These are phyloP conservation scores for Xylaria scruposa DNA, from an alignment of 495 filamentous ascomycete species.

Conservation along the genomic window DNA sequence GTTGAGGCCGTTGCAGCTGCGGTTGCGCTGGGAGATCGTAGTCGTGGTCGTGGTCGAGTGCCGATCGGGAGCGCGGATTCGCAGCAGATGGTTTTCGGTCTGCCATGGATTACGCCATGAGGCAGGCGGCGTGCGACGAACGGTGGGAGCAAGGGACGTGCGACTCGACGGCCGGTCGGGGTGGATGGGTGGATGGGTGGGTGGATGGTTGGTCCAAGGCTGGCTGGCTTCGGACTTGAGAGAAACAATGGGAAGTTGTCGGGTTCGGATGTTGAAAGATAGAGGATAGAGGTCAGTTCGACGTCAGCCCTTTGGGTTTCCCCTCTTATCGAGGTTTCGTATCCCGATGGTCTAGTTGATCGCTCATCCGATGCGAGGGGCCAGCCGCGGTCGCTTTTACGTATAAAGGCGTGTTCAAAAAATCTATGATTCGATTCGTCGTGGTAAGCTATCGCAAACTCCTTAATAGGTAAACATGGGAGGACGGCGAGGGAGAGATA, in stretches of 20 bases:
- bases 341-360: slow-evolving; percentile 21
- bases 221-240: not conserved
- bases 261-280: slow-evolving; percentile 1
- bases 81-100: slow-evolving; percentile 57
- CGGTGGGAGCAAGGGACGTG: slow-evolving; percentile 36
- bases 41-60: slow-evolving; percentile 52
- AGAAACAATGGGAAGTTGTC: slow-evolving; percentile 11
- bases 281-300: slow-evolving; percentile 26
- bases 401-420: slow-evolving; percentile 10
- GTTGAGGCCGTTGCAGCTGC: slow-evolving; percentile 4
- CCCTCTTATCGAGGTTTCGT: slow-evolving; percentile 27
- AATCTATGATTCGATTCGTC: not conserved
- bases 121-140: slow-evolving; percentile 40
- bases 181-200: not conserved
- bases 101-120: slow-evolving; percentile 66
- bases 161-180: slow-evolving; percentile 22
- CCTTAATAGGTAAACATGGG: not conserved
- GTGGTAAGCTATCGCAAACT: not conserved
- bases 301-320: slow-evolving; percentile 27
- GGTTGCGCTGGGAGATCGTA: slow-evolving; percentile 21
- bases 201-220: not conserved
- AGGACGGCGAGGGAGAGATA: slow-evolving; percentile 11
- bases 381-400: slow-evolving; percentile 17
- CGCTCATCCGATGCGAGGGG: slow-evolving; percentile 23
- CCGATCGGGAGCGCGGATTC: slow-evolving; percentile 60